Percentiles rank a stretch among this genome's conserved stretches.
phyloP scores from a whole-genome alignment of 192 early-diverging fungal genomes.

The Pilaira anomala region DNA sequence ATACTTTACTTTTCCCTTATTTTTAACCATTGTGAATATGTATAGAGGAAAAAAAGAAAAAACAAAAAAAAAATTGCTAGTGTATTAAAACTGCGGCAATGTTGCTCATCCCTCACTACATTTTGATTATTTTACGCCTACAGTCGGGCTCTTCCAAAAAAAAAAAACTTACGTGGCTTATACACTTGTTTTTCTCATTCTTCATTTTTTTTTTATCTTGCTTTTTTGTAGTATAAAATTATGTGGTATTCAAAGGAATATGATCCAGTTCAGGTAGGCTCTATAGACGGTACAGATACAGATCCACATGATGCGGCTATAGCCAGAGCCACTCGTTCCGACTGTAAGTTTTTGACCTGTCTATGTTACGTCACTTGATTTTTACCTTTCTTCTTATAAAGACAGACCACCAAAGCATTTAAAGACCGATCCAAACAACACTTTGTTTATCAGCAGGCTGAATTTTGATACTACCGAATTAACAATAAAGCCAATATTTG shows the following conservation, averaged over 20 bases:
- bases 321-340: conserved; percentile 23
- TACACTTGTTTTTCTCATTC: background rate
- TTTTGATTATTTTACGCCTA: background rate
- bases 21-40: conserved; percentile 9
- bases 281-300: conserved; percentile 40
- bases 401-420: conserved; percentile 25
- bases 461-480: conserved; percentile 30
- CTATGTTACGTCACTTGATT: background rate
- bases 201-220: background rate
- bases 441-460: conserved; percentile 39
- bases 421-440: conserved; percentile 29
- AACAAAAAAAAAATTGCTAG: conserved; percentile 9
- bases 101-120: too few relatives aligned
- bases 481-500: conserved; percentile 24
- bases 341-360: conserved; percentile 21
- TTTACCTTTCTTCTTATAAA: conserved; percentile 1
- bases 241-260: conserved; percentile 43
- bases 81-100: conserved; percentile 24
- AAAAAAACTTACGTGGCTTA: background rate
- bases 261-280: conserved; percentile 36
- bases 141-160: conserved; percentile 3
- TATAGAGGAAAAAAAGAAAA: conserved; percentile 18
- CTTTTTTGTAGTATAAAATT: background rate
- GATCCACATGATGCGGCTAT: conserved; percentile 41
- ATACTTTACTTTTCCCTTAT: conserved; percentile 17